phyloP scores from a whole-genome alignment of 2,329 filamentous ascomycete species.

The Aureobasidium namibiae region DNA sequence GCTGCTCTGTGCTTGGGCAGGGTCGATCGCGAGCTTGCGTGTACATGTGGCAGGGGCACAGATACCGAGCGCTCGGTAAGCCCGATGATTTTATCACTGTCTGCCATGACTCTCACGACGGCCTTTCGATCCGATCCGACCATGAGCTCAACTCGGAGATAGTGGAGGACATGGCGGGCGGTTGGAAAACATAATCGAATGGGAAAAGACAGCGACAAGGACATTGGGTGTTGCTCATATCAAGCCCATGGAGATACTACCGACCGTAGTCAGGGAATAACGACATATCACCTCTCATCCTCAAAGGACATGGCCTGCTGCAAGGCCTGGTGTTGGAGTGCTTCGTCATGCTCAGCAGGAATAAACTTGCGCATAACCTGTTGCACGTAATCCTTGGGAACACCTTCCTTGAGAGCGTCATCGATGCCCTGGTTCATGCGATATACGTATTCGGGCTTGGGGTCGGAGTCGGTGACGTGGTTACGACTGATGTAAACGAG shows the following conservation, averaged over 20 bases:
- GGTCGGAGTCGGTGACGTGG: slow-evolving; percentile 30
- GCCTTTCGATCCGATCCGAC: background rate
- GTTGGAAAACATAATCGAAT: no score
- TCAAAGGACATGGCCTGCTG: slow-evolving; percentile 29
- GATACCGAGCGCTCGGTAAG: background rate
- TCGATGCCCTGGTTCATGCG: slow-evolving; percentile 56
- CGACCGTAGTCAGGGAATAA: no score
- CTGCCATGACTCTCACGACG: background rate
- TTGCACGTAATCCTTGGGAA: slow-evolving; percentile 50
- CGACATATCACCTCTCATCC: slow-evolving; percentile 16
- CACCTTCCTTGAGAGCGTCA: slow-evolving; percentile 47
- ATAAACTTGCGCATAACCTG: slow-evolving; percentile 47
- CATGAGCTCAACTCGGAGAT: background rate
- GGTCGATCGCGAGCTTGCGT: background rate
- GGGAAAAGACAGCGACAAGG: no score
- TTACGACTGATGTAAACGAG: slow-evolving; percentile 54
- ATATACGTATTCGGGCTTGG: slow-evolving; percentile 51
- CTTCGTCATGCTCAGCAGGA: slow-evolving; percentile 24
- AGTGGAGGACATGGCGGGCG: background rate
- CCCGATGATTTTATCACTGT: background rate
- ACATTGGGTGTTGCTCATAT: background rate
- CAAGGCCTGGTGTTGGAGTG: slow-evolving; percentile 25
- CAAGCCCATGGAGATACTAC: background rate
- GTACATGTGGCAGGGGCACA: no score
- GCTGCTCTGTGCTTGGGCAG: background rate